phyloP scores from a whole-genome alignment of 345 rosid species.

The Psidium guajava region DNA sequence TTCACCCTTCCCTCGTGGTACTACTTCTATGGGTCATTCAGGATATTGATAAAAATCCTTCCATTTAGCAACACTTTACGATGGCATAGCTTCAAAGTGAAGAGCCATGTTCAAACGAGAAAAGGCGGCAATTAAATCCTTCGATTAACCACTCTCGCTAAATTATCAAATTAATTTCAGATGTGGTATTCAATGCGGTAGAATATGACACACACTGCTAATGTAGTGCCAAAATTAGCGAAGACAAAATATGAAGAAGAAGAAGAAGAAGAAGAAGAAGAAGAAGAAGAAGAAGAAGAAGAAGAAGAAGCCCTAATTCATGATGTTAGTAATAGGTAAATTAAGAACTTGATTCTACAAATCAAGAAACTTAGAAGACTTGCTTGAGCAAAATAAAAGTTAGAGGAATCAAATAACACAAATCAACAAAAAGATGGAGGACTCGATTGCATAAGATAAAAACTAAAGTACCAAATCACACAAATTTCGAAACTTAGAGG shows the following conservation, averaged over 20 bases:
- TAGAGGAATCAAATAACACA: background rate
- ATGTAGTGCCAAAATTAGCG: background rate
- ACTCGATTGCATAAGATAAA: background rate
- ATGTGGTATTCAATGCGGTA: background rate
- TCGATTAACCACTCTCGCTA: background rate
- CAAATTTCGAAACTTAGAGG: background rate
- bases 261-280: background rate
- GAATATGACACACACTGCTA: background rate
- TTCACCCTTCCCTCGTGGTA: no score
- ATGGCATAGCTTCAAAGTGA: no score
- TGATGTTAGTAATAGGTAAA: background rate
- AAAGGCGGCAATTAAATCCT: background rate
- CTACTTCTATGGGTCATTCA: no score
- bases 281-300: background rate
- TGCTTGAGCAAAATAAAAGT: background rate
- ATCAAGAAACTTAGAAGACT: background rate
- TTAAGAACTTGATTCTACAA: background rate
- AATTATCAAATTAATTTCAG: background rate
- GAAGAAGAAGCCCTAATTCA: background rate
- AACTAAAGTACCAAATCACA: background rate
- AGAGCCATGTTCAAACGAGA: no score
- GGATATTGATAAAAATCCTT: no score
- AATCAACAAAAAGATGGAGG: background rate
- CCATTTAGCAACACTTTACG: no score
- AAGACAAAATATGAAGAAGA: background rate